Conservation (phyloP, 129 eudicot species). For the Artemisia argyi region DNA sequence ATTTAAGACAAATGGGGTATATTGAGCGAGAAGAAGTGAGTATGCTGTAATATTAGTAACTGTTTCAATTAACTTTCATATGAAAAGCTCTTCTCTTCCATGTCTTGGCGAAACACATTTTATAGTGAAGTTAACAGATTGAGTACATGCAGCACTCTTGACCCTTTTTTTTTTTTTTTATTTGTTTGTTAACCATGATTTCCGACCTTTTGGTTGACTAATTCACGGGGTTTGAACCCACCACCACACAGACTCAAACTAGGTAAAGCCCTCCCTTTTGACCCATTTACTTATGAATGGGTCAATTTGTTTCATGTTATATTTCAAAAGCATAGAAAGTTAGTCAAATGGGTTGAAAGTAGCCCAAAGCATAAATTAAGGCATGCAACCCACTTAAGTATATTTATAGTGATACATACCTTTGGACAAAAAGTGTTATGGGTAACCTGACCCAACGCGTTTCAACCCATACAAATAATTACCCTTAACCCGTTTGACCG, state of each 20-base stretch:
- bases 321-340: not conserved
- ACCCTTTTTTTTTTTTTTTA: too few relatives aligned
- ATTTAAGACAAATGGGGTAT: conserved; percentile 68
- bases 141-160: not conserved
- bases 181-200: too few relatives aligned
- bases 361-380: not conserved
- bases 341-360: not conserved
- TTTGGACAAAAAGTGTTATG: not conserved
- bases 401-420: not conserved
- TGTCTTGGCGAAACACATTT: not conserved
- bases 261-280: conserved; percentile 61
- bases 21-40: conserved; percentile 97
- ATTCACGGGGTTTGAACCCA: too few relatives aligned
- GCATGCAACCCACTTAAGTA: not conserved
- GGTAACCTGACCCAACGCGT: too few relatives aligned
- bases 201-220: too few relatives aligned
- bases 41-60: conserved; percentile 22
- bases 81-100: conserved; percentile 4
- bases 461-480: not conserved
- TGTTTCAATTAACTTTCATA: not conserved
- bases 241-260: too few relatives aligned
- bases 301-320: not conserved
- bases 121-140: not conserved
- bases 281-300: not conserved
- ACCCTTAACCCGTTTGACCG: not conserved